Conservation (phyloP, 2,329 filamentous ascomycete genomes). For the Ascomycota sp. region DNA sequence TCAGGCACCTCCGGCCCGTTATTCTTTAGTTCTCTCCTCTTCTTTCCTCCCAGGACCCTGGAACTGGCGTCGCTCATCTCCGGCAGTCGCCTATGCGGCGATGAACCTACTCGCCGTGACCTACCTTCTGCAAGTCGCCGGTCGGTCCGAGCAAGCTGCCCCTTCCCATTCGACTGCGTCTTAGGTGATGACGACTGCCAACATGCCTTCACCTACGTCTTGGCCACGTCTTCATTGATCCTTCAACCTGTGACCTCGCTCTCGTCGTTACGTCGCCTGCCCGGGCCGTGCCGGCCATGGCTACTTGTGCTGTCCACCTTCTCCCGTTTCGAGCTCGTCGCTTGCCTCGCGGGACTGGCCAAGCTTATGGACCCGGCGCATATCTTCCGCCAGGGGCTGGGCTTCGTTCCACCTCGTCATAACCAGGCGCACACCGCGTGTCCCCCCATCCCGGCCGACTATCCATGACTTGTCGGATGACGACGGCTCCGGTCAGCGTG, state of each 20-base stretch:
- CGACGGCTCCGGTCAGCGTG: conserved; percentile 35
- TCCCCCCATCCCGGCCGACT: conserved; percentile 9
- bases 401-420: conserved; percentile 19
- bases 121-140: no score
- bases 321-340: conserved; percentile 2
- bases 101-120: no score
- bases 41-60: no score
- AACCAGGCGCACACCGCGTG: conserved; percentile 12
- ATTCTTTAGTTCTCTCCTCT: no score
- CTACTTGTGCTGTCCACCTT: no score
- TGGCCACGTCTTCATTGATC: not conserved
- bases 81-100: no score
- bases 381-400: conserved; percentile 38
- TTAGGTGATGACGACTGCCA: not conserved
- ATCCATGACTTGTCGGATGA: conserved; percentile 24
- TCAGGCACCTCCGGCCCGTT: no score
- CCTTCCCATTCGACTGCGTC: no score
- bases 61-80: no score
- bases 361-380: conserved; percentile 35
- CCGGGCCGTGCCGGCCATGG: no score
- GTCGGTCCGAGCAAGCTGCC: no score
- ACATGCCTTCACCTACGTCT: not conserved
- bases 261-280: not conserved
- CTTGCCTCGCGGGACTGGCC: no score
- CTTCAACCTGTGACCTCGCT: not conserved